Conservation (phyloP, 2,329 filamentous ascomycete genomes). For the Fusarium siculi region DNA sequence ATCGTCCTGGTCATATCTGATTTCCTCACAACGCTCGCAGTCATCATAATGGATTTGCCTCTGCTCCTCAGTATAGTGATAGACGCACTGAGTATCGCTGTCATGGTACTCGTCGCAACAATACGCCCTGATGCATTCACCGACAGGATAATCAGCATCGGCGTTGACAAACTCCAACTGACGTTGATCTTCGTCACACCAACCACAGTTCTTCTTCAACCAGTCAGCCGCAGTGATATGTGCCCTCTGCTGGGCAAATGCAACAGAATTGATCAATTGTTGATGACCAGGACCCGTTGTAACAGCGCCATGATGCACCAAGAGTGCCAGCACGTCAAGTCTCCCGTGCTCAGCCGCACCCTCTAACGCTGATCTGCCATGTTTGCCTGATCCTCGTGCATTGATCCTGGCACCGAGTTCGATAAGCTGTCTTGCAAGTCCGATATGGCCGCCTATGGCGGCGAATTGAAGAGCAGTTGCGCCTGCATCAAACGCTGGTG, state of each 20-base stretch:
- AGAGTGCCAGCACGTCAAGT: neutral
- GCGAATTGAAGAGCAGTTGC: neutral
- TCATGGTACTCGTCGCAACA: neutral
- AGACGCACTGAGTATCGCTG: fast-evolving
- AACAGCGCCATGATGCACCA: fast-evolving
- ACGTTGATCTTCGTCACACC: fast-evolving
- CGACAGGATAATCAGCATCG: fast-evolving
- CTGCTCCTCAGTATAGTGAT: neutral
- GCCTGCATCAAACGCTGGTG: fast-evolving
- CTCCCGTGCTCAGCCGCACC: fast-evolving
- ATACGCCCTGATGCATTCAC: fast-evolving
- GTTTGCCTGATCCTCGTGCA: fast-evolving
- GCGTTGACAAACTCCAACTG: neutral
- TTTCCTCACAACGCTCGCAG: no score
- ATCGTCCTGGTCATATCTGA: no score
- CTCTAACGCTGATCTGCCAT: fast-evolving
- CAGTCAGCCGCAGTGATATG: fast-evolving
- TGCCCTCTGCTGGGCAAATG: fast-evolving
- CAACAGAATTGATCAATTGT: neutral
- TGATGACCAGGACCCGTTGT: fast-evolving
- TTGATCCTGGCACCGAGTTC: neutral
- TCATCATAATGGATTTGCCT: no score
- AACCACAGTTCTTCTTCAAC: fast-evolving
- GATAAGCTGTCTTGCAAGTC: fast-evolving
- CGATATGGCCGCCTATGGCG: fast-evolving